phyloP scores from a whole-genome alignment of 2,329 filamentous ascomycete species.

The Bipolaris gigantea region DNA sequence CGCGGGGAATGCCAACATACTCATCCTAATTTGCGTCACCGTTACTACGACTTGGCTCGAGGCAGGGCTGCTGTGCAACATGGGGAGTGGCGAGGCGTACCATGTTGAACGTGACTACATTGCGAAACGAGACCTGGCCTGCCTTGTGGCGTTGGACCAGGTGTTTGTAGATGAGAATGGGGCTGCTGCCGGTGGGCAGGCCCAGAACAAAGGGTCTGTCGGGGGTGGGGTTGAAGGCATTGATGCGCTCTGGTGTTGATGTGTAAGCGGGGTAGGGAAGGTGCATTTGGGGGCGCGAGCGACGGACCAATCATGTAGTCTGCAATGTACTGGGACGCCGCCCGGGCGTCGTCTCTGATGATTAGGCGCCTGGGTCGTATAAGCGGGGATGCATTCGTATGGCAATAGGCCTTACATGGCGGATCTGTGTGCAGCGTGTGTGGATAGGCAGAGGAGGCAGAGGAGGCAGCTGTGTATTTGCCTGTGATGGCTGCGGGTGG shows the following conservation, averaged over 20 bases:
- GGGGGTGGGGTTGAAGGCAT: slow-evolving; percentile 71
- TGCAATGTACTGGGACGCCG: slow-evolving; percentile 74
- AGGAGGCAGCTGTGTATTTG: slow-evolving; percentile 3
- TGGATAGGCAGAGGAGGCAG: not conserved
- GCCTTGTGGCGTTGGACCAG: slow-evolving; percentile 72
- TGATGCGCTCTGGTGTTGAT: slow-evolving; percentile 67
- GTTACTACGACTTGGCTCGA: slow-evolving; percentile 5
- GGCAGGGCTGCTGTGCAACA: slow-evolving; percentile 23
- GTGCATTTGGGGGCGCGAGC: slow-evolving; percentile 24
- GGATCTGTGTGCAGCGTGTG: slow-evolving; percentile 6
- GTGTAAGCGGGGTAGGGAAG: slow-evolving; percentile 26
- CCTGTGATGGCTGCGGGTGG: slow-evolving; percentile 7
- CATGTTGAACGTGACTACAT: slow-evolving; percentile 94
- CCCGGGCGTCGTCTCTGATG: slow-evolving; percentile 70
- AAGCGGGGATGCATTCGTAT: slow-evolving; percentile 24
- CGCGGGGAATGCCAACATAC: slow-evolving; percentile 80
- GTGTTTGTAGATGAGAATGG: slow-evolving; percentile 74
- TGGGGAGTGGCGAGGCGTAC: slow-evolving; percentile 48
- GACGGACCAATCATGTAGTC: slow-evolving; percentile 73
- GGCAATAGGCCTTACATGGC: slow-evolving; percentile 40
- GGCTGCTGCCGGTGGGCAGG: slow-evolving; percentile 80
- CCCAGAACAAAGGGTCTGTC: slow-evolving; percentile 79
- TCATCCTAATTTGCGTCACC: slow-evolving; percentile 64
- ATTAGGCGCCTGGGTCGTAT: slow-evolving; percentile 71
- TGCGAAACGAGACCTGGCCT: slow-evolving; percentile 77